Evolutionary conservation across 768 basidiomycete species (phyloP).

Genomic region (Leucosporidium creatinivorum): DNA sequence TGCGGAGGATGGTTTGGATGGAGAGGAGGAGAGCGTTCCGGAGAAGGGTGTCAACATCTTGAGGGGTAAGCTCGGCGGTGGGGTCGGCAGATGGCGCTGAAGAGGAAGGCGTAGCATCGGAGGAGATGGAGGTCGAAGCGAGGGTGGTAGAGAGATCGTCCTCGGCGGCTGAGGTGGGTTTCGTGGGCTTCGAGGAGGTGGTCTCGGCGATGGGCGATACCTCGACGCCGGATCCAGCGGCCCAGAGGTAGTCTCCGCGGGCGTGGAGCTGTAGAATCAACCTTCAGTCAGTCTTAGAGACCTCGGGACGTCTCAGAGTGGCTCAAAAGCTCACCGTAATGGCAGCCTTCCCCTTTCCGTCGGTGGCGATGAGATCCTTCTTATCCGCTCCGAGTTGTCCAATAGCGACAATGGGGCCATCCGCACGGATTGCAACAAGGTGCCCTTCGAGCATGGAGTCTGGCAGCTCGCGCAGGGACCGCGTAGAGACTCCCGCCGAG

Average conservation of each 20-base stretch:
- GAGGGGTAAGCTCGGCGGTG: background rate
- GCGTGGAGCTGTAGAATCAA: conserved; percentile 20
- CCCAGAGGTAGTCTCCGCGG: conserved; percentile 26
- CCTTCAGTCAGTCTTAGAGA: background rate
- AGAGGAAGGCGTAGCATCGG: background rate
- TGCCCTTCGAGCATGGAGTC: background rate
- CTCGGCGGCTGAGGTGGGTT: too few species aligned
- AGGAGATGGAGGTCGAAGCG: too few species aligned
- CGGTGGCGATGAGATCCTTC: background rate
- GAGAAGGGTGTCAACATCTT: conserved; percentile 19
- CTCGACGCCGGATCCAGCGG: conserved; percentile 2
- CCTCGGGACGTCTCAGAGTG: background rate
- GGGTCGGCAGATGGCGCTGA: background rate
- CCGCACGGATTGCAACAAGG: conserved; percentile 15
- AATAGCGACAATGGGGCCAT: conserved; percentile 17
- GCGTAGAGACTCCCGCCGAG: conserved; percentile 17
- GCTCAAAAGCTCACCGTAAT: conserved; percentile 3
- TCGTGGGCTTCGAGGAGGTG: too few species aligned
- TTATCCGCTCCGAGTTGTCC: background rate
- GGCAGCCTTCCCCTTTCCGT: conserved; percentile 23
- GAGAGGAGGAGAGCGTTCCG: conserved; percentile 15
- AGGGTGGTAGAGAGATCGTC: too few species aligned
- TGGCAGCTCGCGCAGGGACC: conserved; percentile 1
- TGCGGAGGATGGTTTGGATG: background rate
- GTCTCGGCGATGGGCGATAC: too few species aligned